phyloP scores from a whole-genome alignment of 371 early-diverging fungal species.

The Circinella minor region DNA sequence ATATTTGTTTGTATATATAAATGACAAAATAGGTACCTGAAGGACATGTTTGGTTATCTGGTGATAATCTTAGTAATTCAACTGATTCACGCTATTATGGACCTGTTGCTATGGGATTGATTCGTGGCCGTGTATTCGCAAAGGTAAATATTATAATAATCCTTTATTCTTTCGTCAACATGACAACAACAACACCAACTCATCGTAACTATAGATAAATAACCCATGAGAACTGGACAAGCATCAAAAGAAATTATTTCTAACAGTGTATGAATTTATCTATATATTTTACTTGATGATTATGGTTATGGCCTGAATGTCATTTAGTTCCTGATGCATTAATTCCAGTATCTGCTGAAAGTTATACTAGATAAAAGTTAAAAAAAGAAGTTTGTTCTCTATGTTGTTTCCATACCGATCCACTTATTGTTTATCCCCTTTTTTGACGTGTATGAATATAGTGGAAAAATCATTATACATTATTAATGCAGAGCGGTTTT shows the following conservation, averaged over 20 bases:
- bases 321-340: slow-evolving; percentile 30
- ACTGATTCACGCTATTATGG: slow-evolving; percentile 85
- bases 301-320: slow-evolving; percentile 43
- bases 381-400: background rate
- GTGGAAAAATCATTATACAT: too few species aligned
- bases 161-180: too few species aligned
- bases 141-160: slow-evolving; percentile 46
- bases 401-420: background rate
- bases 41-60: slow-evolving; percentile 77
- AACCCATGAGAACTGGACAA: too few species aligned
- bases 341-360: slow-evolving; percentile 21
- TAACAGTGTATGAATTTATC: too few species aligned
- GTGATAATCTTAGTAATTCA: slow-evolving; percentile 83
- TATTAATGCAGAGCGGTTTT: too few species aligned
- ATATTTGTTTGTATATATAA: too few species aligned
- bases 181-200: too few species aligned
- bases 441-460: too few species aligned
- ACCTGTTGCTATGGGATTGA: slow-evolving; percentile 81
- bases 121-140: slow-evolving; percentile 76
- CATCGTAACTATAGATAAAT: too few species aligned
- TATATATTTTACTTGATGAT: too few species aligned
- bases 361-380: slow-evolving; percentile 12
- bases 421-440: too few species aligned
- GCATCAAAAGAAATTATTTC: too few species aligned
- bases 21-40: slow-evolving; percentile 51